These are phyloP conservation scores for Cytospora schulzeri DNA, from an alignment of 2,329 filamentous ascomycete genomes.

Conservation along the genomic window DNA sequence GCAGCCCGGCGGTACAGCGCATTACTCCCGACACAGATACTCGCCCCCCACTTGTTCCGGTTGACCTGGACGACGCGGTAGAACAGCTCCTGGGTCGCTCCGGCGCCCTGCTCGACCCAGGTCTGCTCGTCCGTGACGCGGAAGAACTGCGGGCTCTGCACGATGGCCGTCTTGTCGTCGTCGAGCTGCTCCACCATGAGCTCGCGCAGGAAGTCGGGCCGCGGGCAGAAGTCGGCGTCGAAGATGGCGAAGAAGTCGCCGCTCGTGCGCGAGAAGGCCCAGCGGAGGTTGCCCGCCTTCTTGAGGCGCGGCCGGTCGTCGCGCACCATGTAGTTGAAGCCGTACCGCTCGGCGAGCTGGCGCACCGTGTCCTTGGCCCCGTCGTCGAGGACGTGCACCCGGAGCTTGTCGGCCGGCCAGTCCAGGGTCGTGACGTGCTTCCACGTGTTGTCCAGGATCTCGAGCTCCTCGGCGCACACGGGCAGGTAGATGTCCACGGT, in stretches of 20 bases:
- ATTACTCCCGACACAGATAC: slow-evolving; percentile 46
- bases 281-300: slow-evolving; percentile 47
- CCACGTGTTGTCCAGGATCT: slow-evolving; percentile 42
- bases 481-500: slow-evolving; percentile 46
- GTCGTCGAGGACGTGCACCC: slow-evolving; percentile 45
- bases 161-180: slow-evolving; percentile 42
- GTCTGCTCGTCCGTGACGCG: slow-evolving; percentile 42
- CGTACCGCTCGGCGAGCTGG: slow-evolving; percentile 36
- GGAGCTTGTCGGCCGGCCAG: slow-evolving; percentile 41
- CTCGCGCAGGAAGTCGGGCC: slow-evolving; percentile 43
- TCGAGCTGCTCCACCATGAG: slow-evolving; percentile 43
- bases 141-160: slow-evolving; percentile 47
- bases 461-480: slow-evolving; percentile 45
- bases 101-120: slow-evolving; percentile 48
- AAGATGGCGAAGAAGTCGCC: slow-evolving; percentile 47
- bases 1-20: slow-evolving; percentile 44
- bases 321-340: slow-evolving; percentile 44
- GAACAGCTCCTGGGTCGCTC: slow-evolving; percentile 45
- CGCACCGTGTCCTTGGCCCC: slow-evolving; percentile 38
- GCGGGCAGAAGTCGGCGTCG: slow-evolving; percentile 47
- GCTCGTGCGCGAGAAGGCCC: slow-evolving; percentile 42
- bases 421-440: slow-evolving; percentile 39
- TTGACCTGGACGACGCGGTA: slow-evolving; percentile 47
- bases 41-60: slow-evolving; percentile 43
- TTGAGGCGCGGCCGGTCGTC: slow-evolving; percentile 44